Percentiles rank a stretch among this genome's conserved stretches.
Evolutionary conservation across 257 asterid species (phyloP).

Genomic region (Solanum dulcamara): DNA sequence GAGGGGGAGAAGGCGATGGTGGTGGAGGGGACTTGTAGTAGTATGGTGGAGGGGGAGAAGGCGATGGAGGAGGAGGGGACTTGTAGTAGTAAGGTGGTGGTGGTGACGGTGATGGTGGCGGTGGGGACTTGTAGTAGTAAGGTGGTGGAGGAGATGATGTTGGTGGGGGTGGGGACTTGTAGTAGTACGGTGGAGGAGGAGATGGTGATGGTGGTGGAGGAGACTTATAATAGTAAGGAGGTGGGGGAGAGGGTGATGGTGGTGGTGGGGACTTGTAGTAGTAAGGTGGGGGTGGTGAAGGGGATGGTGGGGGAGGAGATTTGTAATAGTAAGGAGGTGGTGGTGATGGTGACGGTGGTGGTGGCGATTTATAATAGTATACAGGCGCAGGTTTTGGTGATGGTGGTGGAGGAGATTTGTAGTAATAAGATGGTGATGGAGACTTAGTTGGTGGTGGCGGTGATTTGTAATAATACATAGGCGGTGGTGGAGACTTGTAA

Average conservation of each 20-base stretch:
- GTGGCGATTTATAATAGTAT: not conserved
- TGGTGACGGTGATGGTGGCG: not conserved
- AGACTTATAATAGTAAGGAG: not conserved
- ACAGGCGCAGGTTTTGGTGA: not conserved
- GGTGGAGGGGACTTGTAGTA: not conserved
- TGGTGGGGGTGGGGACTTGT: not conserved
- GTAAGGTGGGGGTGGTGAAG: not conserved
- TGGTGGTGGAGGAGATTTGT: not conserved
- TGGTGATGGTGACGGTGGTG: not conserved
- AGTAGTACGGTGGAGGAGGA: not conserved
- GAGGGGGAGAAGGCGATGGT: rapidly evolving
- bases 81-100: not conserved
- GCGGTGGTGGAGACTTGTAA: constrained; percentile 5
- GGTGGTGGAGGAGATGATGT: not conserved
- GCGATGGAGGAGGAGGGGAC: not conserved
- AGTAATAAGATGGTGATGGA: constrained; percentile 2
- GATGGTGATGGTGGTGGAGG: not conserved
- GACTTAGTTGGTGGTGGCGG: constrained; percentile 16
- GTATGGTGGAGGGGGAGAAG: not conserved
- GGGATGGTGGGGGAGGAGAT: not conserved
- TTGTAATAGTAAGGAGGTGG: not conserved
- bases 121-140: not conserved
- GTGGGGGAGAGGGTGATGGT: not conserved
- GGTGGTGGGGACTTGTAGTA: not conserved
- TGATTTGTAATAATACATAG: constrained; percentile 16